A percentile compares a stretch with the other conserved stretches of the same genome.
These are phyloP conservation scores for Leptographium radiaticola DNA, from an alignment of 2,329 filamentous ascomycete species.

Conservation along the genomic window DNA sequence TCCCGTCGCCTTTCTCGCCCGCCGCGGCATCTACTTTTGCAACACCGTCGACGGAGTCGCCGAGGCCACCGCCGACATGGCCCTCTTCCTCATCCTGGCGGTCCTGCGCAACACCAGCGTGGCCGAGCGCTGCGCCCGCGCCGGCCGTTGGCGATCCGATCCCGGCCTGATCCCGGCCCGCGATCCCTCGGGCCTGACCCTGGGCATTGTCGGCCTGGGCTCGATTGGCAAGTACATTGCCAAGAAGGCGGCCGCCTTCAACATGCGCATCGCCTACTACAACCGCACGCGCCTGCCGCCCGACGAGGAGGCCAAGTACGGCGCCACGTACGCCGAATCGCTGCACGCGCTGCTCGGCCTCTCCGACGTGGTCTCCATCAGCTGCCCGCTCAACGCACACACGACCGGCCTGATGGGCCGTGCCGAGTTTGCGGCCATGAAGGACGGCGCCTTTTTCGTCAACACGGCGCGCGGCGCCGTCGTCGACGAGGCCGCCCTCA, in stretches of 20 bases:
- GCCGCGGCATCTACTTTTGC: conserved; percentile 35
- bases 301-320: conserved; percentile 21
- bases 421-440: conserved; percentile 20
- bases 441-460: conserved; percentile 9
- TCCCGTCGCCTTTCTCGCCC: conserved; percentile 28
- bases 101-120: conserved; percentile 26
- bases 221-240: conserved; percentile 31
- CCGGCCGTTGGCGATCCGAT: conserved; percentile 24
- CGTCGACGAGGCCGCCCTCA: conserved; percentile 6
- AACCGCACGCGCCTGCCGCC: conserved; percentile 24
- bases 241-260: conserved; percentile 25
- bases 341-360: conserved; percentile 25
- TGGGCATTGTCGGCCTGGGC: conserved; percentile 36
- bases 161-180: conserved; percentile 19
- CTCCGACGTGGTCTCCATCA: conserved; percentile 27
- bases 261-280: conserved; percentile 29
- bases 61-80: conserved; percentile 24
- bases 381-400: conserved; percentile 25
- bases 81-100: conserved; percentile 18
- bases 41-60: conserved; percentile 39
- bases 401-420: conserved; percentile 19
- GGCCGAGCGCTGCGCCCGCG: conserved; percentile 22
- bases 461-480: conserved; percentile 7
- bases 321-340: conserved; percentile 21
- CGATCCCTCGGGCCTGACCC: conserved; percentile 28